A percentile compares a stretch with the other conserved stretches of the same genome.
These are phyloP conservation scores for Puccinia novopanici DNA, from an alignment of 1,284 basidiomycete genomes.

Conservation along the genomic window DNA sequence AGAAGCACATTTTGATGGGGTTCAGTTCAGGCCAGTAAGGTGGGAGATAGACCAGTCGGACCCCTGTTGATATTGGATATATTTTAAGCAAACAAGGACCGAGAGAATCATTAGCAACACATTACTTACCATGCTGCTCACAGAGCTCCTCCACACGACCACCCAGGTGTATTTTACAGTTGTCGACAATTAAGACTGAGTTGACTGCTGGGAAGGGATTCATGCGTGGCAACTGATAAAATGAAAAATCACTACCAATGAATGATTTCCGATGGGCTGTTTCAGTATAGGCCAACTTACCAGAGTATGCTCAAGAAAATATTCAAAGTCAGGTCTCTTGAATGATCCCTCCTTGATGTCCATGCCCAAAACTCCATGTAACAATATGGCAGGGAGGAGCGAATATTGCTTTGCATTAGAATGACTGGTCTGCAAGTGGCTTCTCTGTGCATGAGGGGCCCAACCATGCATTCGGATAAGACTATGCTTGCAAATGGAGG, in stretches of 20 bases:
- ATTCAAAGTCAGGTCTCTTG: constrained; percentile 12
- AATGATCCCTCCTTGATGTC: constrained; percentile 8
- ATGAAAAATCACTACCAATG: no score
- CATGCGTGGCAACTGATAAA: constrained; percentile 2
- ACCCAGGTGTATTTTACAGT: constrained; percentile 7
- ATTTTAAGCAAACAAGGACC: no score
- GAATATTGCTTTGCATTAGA: no score
- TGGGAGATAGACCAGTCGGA: constrained; percentile 20
- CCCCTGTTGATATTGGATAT: no score
- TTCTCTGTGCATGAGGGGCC: no score
- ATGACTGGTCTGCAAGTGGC: no score
- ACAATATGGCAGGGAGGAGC: not conserved
- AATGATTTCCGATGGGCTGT: not conserved
- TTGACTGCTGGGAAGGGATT: constrained; percentile 18
- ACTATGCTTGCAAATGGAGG: not conserved
- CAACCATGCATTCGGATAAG: not conserved
- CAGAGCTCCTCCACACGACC: not conserved
- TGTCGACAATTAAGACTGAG: constrained; percentile 21
- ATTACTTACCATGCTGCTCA: not conserved
- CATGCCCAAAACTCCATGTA: not conserved
- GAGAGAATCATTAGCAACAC: no score
- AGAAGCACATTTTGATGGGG: constrained; percentile 36
- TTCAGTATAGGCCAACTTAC: not conserved
- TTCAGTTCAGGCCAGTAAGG: no score
- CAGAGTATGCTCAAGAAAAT: constrained; percentile 4